Evolutionary conservation across 306 rosid species (phyloP).

Genomic region (Canavalia ensiformis): DNA sequence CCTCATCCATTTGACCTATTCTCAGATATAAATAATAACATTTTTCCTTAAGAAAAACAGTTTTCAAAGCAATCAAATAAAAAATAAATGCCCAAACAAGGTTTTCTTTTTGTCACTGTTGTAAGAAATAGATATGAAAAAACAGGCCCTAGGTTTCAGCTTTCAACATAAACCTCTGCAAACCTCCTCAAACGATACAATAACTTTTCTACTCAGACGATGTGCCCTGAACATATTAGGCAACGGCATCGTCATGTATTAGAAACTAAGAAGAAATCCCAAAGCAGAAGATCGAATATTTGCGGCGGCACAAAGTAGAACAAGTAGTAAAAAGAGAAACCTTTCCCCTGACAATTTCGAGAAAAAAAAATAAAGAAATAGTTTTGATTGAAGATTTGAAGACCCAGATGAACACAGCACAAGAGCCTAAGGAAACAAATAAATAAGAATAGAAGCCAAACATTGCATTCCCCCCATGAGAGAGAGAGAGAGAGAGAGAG

Average conservation of each 20-base stretch:
- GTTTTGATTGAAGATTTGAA: not conserved
- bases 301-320: too few species aligned
- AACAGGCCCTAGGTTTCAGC: not conserved
- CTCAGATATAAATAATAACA: too few species aligned
- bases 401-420: conserved; percentile 20
- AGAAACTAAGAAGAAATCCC: conserved; percentile 9
- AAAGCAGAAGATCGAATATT: not conserved
- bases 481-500: conserved; percentile 9
- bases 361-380: not conserved
- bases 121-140: too few species aligned
- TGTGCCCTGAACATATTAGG: not conserved
- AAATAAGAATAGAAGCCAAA: not conserved
- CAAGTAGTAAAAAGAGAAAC: not conserved
- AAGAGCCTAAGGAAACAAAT: not conserved
- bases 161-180: conserved; percentile 37
- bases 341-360: not conserved
- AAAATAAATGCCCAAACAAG: too few species aligned
- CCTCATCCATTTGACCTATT: too few species aligned
- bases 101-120: too few species aligned
- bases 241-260: not conserved
- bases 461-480: not conserved
- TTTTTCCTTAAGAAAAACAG: too few species aligned
- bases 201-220: not conserved
- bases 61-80: too few species aligned
- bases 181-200: not conserved